These are phyloP conservation scores for Scalesia atractyloides DNA, from an alignment of 129 eudicot species.

Conservation along the genomic window DNA sequence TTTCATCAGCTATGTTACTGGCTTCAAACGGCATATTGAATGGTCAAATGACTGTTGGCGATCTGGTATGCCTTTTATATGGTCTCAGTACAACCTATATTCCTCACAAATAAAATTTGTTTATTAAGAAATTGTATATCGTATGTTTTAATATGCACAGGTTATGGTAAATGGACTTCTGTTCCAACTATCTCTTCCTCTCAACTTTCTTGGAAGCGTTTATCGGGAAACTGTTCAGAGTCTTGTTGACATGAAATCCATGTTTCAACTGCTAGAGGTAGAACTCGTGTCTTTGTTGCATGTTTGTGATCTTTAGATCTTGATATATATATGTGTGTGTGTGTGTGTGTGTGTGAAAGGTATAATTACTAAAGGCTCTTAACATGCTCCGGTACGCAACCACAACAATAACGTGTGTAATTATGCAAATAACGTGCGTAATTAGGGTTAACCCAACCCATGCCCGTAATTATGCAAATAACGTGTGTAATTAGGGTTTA, in stretches of 20 bases:
- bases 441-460: too few species aligned
- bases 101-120: conserved; percentile 1
- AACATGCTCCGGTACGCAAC: too few species aligned
- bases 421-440: too few species aligned
- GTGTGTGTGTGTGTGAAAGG: too few species aligned
- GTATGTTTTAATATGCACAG: conserved; percentile 33
- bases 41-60: conserved; percentile 90
- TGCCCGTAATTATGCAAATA: too few species aligned
- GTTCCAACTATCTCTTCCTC: conserved; percentile 96
- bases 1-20: conserved; percentile 88
- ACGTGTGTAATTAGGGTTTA: too few species aligned
- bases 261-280: conserved; percentile 99
- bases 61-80: conserved; percentile 58
- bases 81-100: conserved; percentile 10
- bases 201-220: conserved; percentile 96
- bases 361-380: too few species aligned
- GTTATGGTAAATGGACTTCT: conserved; percentile 99
- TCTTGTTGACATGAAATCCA: conserved; percentile 92
- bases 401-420: too few species aligned
- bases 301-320: conserved; percentile 6
- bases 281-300: neutral
- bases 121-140: neutral
- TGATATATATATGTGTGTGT: neutral
- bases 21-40: conserved; percentile 77
- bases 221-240: conserved; percentile 95